Evolutionary conservation across 306 rosid species (phyloP).

Genomic region (Rosa persica): DNA sequence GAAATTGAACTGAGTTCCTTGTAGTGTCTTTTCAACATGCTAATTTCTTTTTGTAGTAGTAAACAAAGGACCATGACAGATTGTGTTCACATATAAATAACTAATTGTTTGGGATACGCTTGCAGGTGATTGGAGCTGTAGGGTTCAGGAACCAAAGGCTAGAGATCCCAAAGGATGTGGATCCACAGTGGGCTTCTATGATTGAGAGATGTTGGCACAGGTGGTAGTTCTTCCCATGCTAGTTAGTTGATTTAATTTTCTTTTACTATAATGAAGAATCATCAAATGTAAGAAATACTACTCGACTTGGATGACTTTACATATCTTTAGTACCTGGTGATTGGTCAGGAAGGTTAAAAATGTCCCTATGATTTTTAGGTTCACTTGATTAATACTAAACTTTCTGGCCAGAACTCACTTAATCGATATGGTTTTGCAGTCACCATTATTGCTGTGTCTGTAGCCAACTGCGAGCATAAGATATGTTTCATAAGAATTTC

Average conservation of each 20-base stretch:
- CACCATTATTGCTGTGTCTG: background rate
- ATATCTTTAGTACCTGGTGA: background rate
- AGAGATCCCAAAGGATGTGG: slow-evolving; percentile 79
- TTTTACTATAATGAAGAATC: background rate
- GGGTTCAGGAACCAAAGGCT: slow-evolving; percentile 91
- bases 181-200: slow-evolving; percentile 79
- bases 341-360: background rate
- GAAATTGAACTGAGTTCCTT: no score
- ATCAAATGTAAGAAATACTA: slow-evolving; percentile 16
- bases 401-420: background rate
- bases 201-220: slow-evolving; percentile 94
- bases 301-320: background rate
- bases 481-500: background rate
- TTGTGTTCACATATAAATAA: slow-evolving; percentile 39
- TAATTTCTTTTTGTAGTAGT: no score
- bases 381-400: background rate
- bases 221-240: slow-evolving; percentile 33
- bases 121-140: slow-evolving; percentile 97
- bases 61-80: background rate
- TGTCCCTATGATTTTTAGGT: background rate
- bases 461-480: background rate
- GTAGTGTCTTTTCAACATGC: no score
- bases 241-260: slow-evolving; percentile 3
- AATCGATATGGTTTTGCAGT: background rate
- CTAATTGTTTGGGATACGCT: slow-evolving; percentile 27